These are phyloP conservation scores for Trapa bicornis DNA, from an alignment of 345 rosid species.

Conservation along the genomic window DNA sequence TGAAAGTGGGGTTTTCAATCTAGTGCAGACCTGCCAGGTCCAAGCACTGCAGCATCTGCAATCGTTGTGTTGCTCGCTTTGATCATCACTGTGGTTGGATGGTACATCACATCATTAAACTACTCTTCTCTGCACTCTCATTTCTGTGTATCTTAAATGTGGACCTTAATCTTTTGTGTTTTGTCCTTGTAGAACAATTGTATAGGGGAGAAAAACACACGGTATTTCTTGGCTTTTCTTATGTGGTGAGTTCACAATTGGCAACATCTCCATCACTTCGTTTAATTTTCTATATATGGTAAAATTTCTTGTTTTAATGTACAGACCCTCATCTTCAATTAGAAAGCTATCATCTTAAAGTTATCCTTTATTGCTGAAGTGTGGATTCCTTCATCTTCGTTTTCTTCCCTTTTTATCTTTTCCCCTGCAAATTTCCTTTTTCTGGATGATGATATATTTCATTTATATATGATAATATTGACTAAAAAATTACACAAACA, in stretches of 20 bases:
- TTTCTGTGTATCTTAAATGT: not conserved
- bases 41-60: conserved; percentile 87
- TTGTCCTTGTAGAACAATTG: conserved; percentile 65
- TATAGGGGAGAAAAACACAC: conserved; percentile 81
- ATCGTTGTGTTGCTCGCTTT: conserved; percentile 89
- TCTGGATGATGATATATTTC: not conserved
- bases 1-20: conserved; percentile 7
- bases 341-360: not conserved
- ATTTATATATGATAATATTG: no score
- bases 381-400: not conserved
- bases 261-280: not conserved
- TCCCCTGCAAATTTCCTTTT: not conserved
- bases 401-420: no score
- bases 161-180: conserved; percentile 7
- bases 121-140: not conserved
- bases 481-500: no score
- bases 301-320: not conserved
- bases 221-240: conserved; percentile 86
- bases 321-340: not conserved
- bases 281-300: not conserved
- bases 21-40: conserved; percentile 80
- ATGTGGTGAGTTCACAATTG: conserved; percentile 49
- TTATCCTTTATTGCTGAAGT: not conserved
- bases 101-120: conserved; percentile 23
- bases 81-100: conserved; percentile 99